Conservation (phyloP, 768 basidiomycete genomes). For the Tephrocybe sp. region DNA sequence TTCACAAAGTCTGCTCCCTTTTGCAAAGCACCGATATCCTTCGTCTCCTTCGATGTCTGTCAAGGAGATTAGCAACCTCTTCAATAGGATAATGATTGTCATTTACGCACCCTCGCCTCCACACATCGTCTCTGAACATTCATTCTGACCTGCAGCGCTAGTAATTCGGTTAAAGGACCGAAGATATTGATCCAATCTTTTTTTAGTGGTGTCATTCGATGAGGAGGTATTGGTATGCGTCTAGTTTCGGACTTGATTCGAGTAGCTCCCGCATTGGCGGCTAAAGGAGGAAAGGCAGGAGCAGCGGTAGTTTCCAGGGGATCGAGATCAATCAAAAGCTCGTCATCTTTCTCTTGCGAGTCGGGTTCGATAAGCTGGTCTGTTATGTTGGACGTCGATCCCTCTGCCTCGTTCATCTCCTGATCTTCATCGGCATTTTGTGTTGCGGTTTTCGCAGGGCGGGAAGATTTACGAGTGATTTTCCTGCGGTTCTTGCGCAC, state of each 20-base stretch:
- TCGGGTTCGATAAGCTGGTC: conserved; percentile 7
- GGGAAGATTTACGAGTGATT: conserved; percentile 31
- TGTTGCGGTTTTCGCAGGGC: conserved; percentile 4
- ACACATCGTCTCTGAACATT: conserved; percentile 88
- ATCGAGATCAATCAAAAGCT: conserved; percentile 59
- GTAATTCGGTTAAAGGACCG: conserved; percentile 91
- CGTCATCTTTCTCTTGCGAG: conserved; percentile 55
- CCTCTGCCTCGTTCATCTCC: conserved; percentile 21
- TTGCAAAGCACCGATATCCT: conserved; percentile 90
- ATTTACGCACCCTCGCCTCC: conserved; percentile 79
- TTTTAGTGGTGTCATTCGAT: conserved; percentile 96
- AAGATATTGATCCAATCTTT: conserved; percentile 43
- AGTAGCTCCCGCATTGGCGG: conserved; percentile 54
- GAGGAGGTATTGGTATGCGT: conserved; percentile 90
- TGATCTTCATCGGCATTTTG: conserved; percentile 18
- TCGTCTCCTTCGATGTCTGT: conserved; percentile 93
- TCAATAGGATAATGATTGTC: neutral
- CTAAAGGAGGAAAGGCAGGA: conserved; percentile 71
- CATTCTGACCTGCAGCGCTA: conserved; percentile 96
- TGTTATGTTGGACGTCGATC: conserved; percentile 15
- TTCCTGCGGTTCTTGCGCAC: conserved; percentile 39
- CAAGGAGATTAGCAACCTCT: neutral
- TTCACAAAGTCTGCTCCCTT: conserved; percentile 98
- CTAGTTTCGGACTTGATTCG: conserved; percentile 81
- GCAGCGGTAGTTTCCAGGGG: conserved; percentile 48